These are phyloP conservation scores for Monosporascus sp. DNA, from an alignment of 2,329 filamentous ascomycete species.

Conservation along the genomic window DNA sequence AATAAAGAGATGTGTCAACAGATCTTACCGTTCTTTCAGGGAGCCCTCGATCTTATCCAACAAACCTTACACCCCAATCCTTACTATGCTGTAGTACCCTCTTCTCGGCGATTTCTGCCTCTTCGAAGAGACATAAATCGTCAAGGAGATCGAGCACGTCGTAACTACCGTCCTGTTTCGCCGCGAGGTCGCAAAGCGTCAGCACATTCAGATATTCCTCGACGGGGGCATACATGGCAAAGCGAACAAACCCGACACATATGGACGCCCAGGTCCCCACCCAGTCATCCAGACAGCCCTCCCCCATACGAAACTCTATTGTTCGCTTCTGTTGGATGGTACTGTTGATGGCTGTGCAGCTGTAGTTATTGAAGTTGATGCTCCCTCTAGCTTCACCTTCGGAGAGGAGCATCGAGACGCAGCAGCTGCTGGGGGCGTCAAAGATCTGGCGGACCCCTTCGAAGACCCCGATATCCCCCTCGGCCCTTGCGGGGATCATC, in stretches of 20 bases:
- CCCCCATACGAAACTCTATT: conserved; percentile 9
- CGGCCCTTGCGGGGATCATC: not conserved
- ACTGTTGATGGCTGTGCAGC: not conserved
- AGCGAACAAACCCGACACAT: conserved; percentile 7
- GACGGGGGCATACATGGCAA: conserved; percentile 5
- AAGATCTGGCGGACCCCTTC: not conserved
- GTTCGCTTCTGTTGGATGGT: not conserved
- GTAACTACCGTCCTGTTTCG: not conserved
- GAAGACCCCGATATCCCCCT: not conserved
- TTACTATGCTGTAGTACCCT: not conserved
- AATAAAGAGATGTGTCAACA: too few species aligned
- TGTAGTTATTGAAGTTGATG: not conserved
- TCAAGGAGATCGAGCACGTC: conserved; percentile 6
- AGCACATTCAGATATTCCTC: conserved; percentile 1
- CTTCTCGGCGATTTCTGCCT: conserved; percentile 2
- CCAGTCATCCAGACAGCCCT: conserved; percentile 1
- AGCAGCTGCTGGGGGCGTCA: not conserved
- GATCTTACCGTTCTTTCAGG: too few species aligned
- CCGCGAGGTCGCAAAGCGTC: not conserved
- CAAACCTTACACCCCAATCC: not conserved
- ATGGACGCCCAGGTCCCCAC: conserved; percentile 8
- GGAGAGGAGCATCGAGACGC: not conserved
- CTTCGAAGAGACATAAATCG: conserved; percentile 4
- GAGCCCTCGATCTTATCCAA: not conserved
- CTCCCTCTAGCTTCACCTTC: not conserved